Base-by-base conservation (phyloP, 2,329 filamentous ascomycete species). In the Claviceps citrina region DNA sequence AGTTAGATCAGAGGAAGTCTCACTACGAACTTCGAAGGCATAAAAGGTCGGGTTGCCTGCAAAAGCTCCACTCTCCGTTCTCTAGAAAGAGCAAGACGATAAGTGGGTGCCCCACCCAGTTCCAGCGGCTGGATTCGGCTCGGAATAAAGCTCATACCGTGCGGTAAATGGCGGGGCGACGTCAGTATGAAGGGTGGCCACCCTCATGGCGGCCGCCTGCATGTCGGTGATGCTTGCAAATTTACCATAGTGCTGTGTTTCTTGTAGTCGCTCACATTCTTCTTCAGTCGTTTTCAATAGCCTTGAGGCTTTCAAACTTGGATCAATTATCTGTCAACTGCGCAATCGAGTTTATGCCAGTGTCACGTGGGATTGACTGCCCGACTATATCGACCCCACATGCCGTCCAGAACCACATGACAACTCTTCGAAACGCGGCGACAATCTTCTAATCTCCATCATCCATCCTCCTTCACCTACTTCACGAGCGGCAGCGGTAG, bases 1-100 rank as follows among this genome's bases (percentile, higher is more conserved):
- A 41, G 41, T 48, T 51, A 51, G 54, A 54, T 57, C 38, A 47
- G 46, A 47, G 50, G 46, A 54, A 54, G 55, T 52, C 56, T 56
- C 55, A 57, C 47, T n/a, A n/a, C n/a, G n/a, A n/a, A n/a, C n/a
- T n/a, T n/a, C n/a, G n/a, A n/a, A n/a, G n/a, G 53, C 51, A 51
- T 59, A 41, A 44, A 57, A 51, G 49, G 33, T 12, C 41, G 28
- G 32, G 25, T 49, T 59, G 59, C 57, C 52, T 28, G 49, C 45
- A 48, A 46, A 44, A 47, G 45, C 38, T 42, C 44, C 45, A 47
- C 44, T 20, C 24, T 47, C 50, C n/a, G n/a, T n/a, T n/a, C n/a
- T n/a, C 44, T 49, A 9, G 24, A 13, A n/a, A 25, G 38, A 31
- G 28, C 16, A 31, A 16, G 28, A n/a, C 28, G 28, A 30, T 15